Conservation (phyloP, 176 grass and related monocot species). For the Bothriochloa decipiens region DNA sequence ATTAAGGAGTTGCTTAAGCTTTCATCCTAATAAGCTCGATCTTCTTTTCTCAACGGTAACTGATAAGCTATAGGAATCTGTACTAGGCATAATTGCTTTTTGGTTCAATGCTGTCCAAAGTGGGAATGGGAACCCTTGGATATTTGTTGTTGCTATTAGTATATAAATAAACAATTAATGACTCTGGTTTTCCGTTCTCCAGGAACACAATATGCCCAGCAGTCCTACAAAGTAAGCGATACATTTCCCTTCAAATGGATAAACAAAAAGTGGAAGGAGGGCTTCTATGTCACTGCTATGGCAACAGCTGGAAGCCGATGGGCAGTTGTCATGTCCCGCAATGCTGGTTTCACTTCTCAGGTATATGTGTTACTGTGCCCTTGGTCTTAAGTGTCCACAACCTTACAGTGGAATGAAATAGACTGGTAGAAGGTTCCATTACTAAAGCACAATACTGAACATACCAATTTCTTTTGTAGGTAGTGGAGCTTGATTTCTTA, state of each 20-base stretch:
- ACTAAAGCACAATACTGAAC: background rate
- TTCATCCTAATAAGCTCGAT: background rate
- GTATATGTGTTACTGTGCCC: slow-evolving; percentile 37
- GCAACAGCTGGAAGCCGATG: slow-evolving; percentile 89
- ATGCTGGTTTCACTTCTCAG: slow-evolving; percentile 91
- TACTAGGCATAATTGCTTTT: slow-evolving; percentile 12
- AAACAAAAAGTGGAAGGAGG: slow-evolving; percentile 99
- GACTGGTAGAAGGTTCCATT: slow-evolving; percentile 2
- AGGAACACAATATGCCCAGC: slow-evolving; percentile 89
- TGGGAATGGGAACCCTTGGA: slow-evolving; percentile 9
- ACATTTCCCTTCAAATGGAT: slow-evolving; percentile 99
- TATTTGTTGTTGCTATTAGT: slow-evolving; percentile 19
- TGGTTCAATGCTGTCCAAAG: slow-evolving; percentile 1
- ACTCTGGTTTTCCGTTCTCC: slow-evolving; percentile 36
- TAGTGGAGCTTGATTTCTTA: slow-evolving; percentile 97
- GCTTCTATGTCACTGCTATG: slow-evolving; percentile 95
- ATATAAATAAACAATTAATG: slow-evolving; percentile 38
- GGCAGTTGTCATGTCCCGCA: slow-evolving; percentile 93
- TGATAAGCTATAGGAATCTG: background rate
- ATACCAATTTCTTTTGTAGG: slow-evolving; percentile 51
- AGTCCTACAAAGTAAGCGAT: slow-evolving; percentile 97
- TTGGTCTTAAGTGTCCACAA: slow-evolving; percentile 14
- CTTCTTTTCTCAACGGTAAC: background rate
- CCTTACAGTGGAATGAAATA: slow-evolving; percentile 18
- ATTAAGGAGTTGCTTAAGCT: background rate